A percentile compares a stretch with the other conserved stretches of the same genome.
phyloP scores from a whole-genome alignment of 2,329 filamentous ascomycete genomes.

The Epichloe coenophiala region DNA sequence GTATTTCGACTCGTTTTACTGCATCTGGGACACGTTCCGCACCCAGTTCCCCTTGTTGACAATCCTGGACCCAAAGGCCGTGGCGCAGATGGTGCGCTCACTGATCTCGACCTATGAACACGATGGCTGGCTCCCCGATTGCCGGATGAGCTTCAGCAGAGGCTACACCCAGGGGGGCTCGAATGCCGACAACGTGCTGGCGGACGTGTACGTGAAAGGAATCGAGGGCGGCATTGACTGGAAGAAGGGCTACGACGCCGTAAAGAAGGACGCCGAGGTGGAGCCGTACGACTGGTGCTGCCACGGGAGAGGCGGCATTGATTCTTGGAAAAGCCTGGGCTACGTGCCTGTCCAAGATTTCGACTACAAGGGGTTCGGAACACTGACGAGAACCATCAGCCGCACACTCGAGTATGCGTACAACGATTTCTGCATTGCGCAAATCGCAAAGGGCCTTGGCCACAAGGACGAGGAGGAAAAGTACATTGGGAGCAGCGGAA shows the following conservation, averaged over 20 bases:
- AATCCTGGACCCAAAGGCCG: constrained; percentile 48
- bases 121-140: constrained; percentile 61
- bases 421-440: constrained; percentile 57
- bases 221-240: constrained; percentile 49
- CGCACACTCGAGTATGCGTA: constrained; percentile 68
- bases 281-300: constrained; percentile 58
- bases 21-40: constrained; percentile 61
- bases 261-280: constrained; percentile 59
- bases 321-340: constrained; percentile 56
- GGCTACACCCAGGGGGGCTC: constrained; percentile 65
- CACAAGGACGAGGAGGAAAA: constrained; percentile 41
- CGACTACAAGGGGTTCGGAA: constrained; percentile 52
- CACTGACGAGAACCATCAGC: constrained; percentile 56
- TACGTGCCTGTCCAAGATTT: constrained; percentile 61
- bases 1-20: constrained; percentile 67
- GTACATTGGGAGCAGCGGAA: constrained; percentile 44
- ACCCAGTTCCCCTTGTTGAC: constrained; percentile 58
- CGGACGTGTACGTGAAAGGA: constrained; percentile 55
- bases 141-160: constrained; percentile 62
- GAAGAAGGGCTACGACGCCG: constrained; percentile 53
- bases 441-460: constrained; percentile 45
- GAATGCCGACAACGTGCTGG: constrained; percentile 57
- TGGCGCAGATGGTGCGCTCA: constrained; percentile 54
- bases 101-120: constrained; percentile 59
- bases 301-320: constrained; percentile 56